Percentiles rank a stretch among this genome's conserved stretches.
phyloP scores from a whole-genome alignment of 192 early-diverging fungal species.

The Backusella macrospora region DNA sequence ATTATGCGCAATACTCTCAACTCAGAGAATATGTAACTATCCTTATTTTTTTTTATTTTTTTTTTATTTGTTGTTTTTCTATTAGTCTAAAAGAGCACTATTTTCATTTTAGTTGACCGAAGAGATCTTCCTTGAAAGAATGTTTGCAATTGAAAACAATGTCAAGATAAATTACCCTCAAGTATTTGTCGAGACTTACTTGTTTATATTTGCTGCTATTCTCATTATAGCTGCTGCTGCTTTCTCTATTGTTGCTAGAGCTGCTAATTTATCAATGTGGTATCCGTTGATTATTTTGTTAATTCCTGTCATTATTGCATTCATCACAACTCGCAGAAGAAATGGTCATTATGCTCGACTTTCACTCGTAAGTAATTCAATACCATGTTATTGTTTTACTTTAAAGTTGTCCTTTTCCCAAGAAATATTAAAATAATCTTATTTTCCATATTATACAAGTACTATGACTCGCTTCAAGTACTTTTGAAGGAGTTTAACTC shows the following conservation, averaged over 20 bases:
- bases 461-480: constrained; percentile 6
- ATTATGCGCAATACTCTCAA: constrained; percentile 14
- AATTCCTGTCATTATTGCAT: constrained; percentile 27
- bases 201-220: constrained; percentile 21
- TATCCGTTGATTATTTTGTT: constrained; percentile 29
- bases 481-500: constrained; percentile 17
- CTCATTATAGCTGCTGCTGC: constrained; percentile 27
- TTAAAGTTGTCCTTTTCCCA: not conserved
- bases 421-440: not conserved
- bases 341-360: not conserved
- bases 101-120: not conserved
- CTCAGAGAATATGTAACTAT: constrained; percentile 22
- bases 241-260: constrained; percentile 33
- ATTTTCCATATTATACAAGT: constrained; percentile 1
- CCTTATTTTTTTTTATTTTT: not conserved
- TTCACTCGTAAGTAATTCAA: not conserved
- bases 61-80: not conserved
- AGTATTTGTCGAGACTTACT: constrained; percentile 24
- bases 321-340: constrained; percentile 21
- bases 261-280: constrained; percentile 33
- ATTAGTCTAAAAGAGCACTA: not conserved
- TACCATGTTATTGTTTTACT: not conserved
- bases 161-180: constrained; percentile 19
- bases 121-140: constrained; percentile 23
- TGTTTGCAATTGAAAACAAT: not conserved